Evolutionary conservation across 495 filamentous ascomycete genomes (phyloP).

Genomic region (Trichocladium antarcticum): DNA sequence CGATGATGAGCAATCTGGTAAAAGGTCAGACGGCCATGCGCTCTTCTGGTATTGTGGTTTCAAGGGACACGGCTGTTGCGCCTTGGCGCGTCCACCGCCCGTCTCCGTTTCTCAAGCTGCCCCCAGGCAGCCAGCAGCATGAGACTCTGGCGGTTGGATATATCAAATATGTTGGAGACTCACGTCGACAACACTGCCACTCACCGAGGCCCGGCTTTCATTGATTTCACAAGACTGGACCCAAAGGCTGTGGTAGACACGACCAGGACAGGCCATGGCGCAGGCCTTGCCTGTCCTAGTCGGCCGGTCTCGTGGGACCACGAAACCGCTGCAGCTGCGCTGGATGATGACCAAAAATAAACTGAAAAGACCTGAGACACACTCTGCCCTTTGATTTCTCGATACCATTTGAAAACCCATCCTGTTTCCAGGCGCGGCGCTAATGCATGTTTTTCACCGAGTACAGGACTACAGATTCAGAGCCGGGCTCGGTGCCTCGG

Average conservation of each 20-base stretch:
- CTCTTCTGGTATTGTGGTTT: conserved; percentile 32
- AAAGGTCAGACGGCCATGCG: conserved; percentile 46
- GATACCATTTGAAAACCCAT: conserved; percentile 4
- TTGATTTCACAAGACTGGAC: conserved; percentile 9
- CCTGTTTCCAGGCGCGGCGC: background rate
- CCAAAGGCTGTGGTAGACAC: conserved; percentile 30
- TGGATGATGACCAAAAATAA: conserved; percentile 25
- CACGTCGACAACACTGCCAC: conserved; percentile 15
- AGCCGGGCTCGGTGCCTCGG: background rate
- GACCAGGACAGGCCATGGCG: background rate
- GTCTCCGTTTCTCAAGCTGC: conserved; percentile 8
- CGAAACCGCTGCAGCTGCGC: conserved; percentile 27
- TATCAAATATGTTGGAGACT: conserved; percentile 15
- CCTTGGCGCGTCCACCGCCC: conserved; percentile 22
- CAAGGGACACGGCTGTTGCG: conserved; percentile 24
- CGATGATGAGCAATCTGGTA: conserved; percentile 51
- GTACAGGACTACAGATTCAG: background rate
- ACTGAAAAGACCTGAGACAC: conserved; percentile 35
- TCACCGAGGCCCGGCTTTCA: conserved; percentile 20
- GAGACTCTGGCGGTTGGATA: conserved; percentile 13
- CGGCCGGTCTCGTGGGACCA: conserved; percentile 10
- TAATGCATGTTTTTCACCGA: background rate
- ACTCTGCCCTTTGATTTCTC: conserved; percentile 5
- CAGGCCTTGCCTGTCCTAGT: conserved; percentile 5
- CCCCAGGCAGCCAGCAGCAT: conserved; percentile 15